A percentile compares a stretch with the other conserved stretches of the same genome.
Evolutionary conservation across 352 stramenopile species (phyloP).

Genomic region (Elongisporangium anandrum): DNA sequence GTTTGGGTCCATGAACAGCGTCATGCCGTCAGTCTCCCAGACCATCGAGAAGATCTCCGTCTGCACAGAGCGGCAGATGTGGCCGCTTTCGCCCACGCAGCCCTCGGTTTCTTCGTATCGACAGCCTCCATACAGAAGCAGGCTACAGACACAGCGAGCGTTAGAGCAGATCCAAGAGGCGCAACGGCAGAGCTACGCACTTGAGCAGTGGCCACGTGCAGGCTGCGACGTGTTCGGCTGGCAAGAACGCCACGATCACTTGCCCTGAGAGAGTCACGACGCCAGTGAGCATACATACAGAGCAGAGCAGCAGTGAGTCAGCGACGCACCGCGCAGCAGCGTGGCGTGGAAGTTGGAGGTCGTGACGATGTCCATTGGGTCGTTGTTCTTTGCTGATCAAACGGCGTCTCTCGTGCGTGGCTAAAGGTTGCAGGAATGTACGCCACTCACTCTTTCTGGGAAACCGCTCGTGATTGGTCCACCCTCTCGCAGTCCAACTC

Average conservation of each 20-base stretch:
- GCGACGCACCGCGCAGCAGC: conserved; percentile 68
- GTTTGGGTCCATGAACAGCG: conserved; percentile 81
- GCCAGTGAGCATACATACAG: background rate
- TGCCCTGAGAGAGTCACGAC: conserved; percentile 45
- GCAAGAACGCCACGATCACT: conserved; percentile 78
- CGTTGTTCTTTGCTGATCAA: background rate
- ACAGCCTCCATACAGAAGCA: conserved; percentile 80
- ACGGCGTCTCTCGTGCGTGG: background rate
- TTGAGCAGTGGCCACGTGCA: conserved; percentile 83
- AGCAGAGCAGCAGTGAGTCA: background rate
- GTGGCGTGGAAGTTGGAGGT: conserved; percentile 89
- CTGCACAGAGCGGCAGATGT: conserved; percentile 74
- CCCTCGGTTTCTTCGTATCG: conserved; percentile 73
- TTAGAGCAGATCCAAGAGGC: conserved; percentile 7
- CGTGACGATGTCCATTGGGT: conserved; percentile 78
- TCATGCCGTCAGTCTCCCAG: conserved; percentile 68
- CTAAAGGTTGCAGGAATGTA: background rate
- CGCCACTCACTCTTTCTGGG: background rate
- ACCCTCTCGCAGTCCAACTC: background rate
- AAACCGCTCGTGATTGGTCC: background rate
- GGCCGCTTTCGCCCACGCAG: conserved; percentile 30
- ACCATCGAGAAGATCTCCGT: conserved; percentile 86
- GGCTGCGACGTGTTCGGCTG: conserved; percentile 55
- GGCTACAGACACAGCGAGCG: conserved; percentile 20
- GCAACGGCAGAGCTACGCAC: conserved; percentile 25